Percentiles rank a stretch among this genome's conserved stretches.
Evolutionary conservation across 192 early-diverging fungal species (phyloP).

Genomic region (Lobosporangium transversale): DNA sequence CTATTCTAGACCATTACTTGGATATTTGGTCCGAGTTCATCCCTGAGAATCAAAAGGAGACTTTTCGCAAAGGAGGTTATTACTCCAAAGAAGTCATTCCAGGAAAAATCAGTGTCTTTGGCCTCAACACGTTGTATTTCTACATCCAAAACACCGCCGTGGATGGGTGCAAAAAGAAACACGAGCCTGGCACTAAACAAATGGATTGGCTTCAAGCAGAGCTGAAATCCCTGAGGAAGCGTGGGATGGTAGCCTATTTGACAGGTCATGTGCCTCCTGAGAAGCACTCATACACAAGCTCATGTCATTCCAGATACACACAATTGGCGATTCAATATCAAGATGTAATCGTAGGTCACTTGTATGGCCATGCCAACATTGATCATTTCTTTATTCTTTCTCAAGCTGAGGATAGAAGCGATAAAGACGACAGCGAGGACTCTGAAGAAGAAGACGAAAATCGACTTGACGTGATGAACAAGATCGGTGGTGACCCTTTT

Average conservation of each 20-base stretch:
- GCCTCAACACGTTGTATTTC: constrained; percentile 68
- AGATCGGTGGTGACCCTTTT: constrained; percentile 8
- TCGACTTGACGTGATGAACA: constrained; percentile 48
- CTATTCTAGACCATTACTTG: constrained; percentile 54
- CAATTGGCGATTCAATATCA: constrained; percentile 55
- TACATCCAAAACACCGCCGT: constrained; percentile 61
- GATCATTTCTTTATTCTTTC: constrained; percentile 65
- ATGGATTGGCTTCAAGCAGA: constrained; percentile 63
- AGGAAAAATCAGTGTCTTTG: constrained; percentile 59
- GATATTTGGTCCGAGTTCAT: constrained; percentile 65
- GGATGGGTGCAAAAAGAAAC: constrained; percentile 58
- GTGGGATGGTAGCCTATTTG: constrained; percentile 54
- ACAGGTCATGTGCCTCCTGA: constrained; percentile 64
- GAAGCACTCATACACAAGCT: constrained; percentile 58
- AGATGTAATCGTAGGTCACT: constrained; percentile 59
- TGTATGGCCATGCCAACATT: constrained; percentile 69
- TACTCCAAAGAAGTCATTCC: constrained; percentile 59
- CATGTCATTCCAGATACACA: constrained; percentile 62
- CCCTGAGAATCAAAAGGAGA: constrained; percentile 57
- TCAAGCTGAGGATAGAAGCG: constrained; percentile 1
- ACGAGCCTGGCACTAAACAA: constrained; percentile 62
- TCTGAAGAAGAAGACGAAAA: background rate
- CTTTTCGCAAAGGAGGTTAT: constrained; percentile 68
- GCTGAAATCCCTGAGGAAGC: constrained; percentile 46
- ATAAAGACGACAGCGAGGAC: background rate